Percentiles rank a stretch among this genome's conserved stretches.
Evolutionary conservation across 225 moss, liverwort and hornwort genomes (phyloP).

Genomic region (Sphagnum tenellum): DNA sequence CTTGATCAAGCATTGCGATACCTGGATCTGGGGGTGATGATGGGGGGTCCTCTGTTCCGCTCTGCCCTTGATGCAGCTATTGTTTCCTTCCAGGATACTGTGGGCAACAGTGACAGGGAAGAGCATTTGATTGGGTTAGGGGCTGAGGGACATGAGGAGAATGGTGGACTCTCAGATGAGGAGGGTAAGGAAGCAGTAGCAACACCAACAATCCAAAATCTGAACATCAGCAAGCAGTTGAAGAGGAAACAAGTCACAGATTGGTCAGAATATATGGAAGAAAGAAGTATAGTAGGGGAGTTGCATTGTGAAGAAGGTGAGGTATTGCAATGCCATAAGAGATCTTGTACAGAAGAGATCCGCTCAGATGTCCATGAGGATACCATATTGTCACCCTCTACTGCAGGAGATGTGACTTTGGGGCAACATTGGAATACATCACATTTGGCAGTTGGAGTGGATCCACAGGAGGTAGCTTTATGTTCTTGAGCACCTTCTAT

Average conservation of each 20-base stretch:
- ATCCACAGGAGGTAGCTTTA: neutral
- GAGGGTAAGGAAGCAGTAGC: neutral
- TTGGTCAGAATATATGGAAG: neutral
- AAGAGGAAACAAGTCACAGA: slow-evolving; percentile 20
- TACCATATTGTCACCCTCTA: neutral
- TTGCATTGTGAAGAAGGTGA: neutral
- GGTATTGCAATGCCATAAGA: neutral
- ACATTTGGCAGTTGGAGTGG: neutral
- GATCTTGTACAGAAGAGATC: neutral
- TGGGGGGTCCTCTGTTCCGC: slow-evolving; percentile 75
- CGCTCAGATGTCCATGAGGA: neutral
- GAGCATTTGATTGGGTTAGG: slow-evolving; percentile 3
- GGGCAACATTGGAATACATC: neutral
- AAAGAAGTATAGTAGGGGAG: neutral
- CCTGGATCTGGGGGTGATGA: slow-evolving; percentile 80
- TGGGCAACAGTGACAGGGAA: neutral
- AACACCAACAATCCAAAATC: neutral
- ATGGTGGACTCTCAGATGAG: slow-evolving; percentile 3
- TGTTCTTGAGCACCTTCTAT: neutral
- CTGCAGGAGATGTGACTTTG: neutral
- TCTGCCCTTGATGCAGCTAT: slow-evolving; percentile 46
- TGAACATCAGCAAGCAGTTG: slow-evolving; percentile 9
- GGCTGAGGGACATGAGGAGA: slow-evolving; percentile 11
- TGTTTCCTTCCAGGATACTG: slow-evolving; percentile 12
- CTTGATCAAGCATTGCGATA: slow-evolving; percentile 47